These are phyloP conservation scores for Vigna nakashimae DNA, from an alignment of 306 rosid genomes.

Conservation along the genomic window DNA sequence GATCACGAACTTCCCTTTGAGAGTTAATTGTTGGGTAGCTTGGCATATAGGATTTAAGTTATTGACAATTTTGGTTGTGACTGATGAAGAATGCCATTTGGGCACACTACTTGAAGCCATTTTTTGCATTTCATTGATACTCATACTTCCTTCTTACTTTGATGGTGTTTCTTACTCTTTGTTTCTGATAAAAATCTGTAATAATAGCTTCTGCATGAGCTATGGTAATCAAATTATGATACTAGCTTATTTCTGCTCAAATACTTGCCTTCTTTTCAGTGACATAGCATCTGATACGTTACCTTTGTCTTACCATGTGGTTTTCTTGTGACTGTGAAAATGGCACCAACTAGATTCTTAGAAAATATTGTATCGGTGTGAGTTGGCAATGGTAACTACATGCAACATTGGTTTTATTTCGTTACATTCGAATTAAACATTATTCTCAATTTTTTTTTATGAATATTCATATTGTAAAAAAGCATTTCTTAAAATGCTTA, in stretches of 20 bases:
- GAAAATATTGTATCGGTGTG: not conserved
- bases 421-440: too few species aligned
- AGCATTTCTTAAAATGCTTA: too few species aligned
- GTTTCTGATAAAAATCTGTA: not conserved
- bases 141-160: constrained; percentile 20
- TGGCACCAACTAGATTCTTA: not conserved
- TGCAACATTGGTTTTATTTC: not conserved
- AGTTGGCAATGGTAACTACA: not conserved
- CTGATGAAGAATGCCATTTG: constrained; percentile 7
- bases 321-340: constrained; percentile 19
- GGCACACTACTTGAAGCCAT: constrained; percentile 27
- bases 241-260: not conserved
- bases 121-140: constrained; percentile 35
- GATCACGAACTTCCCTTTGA: constrained; percentile 54
- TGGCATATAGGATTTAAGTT: constrained; percentile 31
- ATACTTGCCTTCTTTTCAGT: constrained; percentile 31
- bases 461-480: too few species aligned
- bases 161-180: not conserved
- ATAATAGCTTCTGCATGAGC: not conserved
- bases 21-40: constrained; percentile 23
- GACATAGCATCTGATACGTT: constrained; percentile 57
- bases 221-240: not conserved
- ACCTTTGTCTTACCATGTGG: constrained; percentile 40
- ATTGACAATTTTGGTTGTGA: constrained; percentile 35
- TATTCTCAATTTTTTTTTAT: too few species aligned